Base-by-base conservation (phyloP, 441 rosid genomes). In the Populus hybrid region DNA sequence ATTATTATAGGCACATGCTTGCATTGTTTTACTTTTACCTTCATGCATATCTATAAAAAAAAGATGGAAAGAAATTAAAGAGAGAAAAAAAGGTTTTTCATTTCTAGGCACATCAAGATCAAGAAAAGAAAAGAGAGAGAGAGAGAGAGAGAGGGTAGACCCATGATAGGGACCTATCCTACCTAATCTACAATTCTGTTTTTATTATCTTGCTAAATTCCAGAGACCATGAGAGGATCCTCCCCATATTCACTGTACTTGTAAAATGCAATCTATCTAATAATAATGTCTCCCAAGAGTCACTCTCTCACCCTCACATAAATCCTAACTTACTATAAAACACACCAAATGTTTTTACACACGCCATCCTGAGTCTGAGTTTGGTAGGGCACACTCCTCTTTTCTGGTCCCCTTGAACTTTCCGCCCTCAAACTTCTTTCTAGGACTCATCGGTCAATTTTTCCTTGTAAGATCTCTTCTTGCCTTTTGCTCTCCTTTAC, bases 381-480 rank as follows among this genome's bases (percentile, higher is more conserved):
- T 61, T 3, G 26, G 66, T 9, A 21, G 14, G 66, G 26, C 28
- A 9, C 66, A 5, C 6, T 21, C 28, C 28, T 21, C 14, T 21
- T 40, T 10, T 23, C 12, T n/a, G 66, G 12, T 61, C 66, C 18
- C 71, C 38, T 7, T 34, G 71, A 9, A 68, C 8, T 26, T n/a
- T 34, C 71, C 71, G 71, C 71, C 71, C 21, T 9, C 9, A 1
- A 28, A 19, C 38, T 30, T n/a, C 40, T 35, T 34, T 19, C 40
- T n/a, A 21, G 66, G 28, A 7, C 71, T 32, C 21, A 0, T 9
- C 71, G 1, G 9, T 9, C 38, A 68, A 19, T 34, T n/a, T 34
- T 32, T 68, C 35, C 38, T 30, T 18, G 70, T 67, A 67, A 67
- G 70, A 67, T 67, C 70, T 67, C 70, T 30, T 67, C 70, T 30